These are phyloP conservation scores for Monosporascus sp. DNA, from an alignment of 2,329 filamentous ascomycete genomes.

Conservation along the genomic window DNA sequence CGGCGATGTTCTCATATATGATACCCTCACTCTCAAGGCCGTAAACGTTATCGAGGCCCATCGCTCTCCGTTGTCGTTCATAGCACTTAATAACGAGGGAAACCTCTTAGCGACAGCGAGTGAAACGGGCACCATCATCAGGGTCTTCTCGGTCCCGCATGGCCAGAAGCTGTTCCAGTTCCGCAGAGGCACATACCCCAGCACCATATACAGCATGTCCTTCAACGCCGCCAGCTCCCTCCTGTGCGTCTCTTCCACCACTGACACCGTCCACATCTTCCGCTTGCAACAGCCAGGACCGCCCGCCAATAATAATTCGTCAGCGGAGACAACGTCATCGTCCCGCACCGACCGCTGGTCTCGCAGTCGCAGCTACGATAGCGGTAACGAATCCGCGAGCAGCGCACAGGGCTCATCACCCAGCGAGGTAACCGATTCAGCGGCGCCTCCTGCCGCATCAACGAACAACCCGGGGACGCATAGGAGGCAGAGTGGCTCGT, in stretches of 20 bases:
- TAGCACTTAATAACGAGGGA: constrained; percentile 88
- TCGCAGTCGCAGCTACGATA: constrained; percentile 49
- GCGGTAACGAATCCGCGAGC: constrained; percentile 46
- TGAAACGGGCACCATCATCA: constrained; percentile 95
- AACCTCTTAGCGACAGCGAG: constrained; percentile 90
- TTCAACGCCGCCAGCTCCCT: constrained; percentile 94
- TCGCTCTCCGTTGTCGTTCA: constrained; percentile 81
- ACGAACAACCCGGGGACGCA: constrained; percentile 26
- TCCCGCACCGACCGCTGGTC: constrained; percentile 47
- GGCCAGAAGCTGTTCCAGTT: constrained; percentile 96
- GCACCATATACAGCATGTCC: constrained; percentile 96
- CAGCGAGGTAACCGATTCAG: constrained; percentile 41
- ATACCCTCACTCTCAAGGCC: constrained; percentile 82
- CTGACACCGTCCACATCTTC: constrained; percentile 96
- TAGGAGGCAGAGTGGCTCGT: constrained; percentile 63
- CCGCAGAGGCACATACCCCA: constrained; percentile 88
- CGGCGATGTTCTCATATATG: constrained; percentile 89
- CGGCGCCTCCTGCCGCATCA: constrained; percentile 16
- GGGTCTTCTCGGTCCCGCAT: constrained; percentile 86
- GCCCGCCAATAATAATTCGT: constrained; percentile 26
- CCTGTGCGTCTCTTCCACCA: constrained; percentile 91
- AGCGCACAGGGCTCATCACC: constrained; percentile 39
- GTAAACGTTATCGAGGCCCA: constrained; percentile 96
- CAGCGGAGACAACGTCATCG: constrained; percentile 34
- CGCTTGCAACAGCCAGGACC: constrained; percentile 54